Evolutionary conservation across 306 rosid genomes (phyloP).

Genomic region (Trifolium fragiferum): DNA sequence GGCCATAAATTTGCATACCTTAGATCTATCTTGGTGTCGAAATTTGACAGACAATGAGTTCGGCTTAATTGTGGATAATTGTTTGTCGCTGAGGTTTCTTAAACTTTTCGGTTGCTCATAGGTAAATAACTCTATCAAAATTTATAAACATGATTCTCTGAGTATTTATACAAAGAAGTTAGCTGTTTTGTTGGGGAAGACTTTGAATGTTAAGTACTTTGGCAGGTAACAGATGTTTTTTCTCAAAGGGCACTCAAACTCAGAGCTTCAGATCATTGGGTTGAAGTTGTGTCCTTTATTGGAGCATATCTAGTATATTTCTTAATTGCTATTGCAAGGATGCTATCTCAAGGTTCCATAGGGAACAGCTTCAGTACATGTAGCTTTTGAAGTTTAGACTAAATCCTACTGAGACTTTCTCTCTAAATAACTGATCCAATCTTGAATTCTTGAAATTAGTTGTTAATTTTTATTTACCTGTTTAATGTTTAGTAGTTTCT

Average conservation of each 20-base stretch:
- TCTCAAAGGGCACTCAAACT: not conserved
- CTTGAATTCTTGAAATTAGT: not conserved
- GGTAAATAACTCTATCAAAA: conserved; percentile 53
- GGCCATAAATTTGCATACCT: conserved; percentile 61
- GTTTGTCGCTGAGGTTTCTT: conserved; percentile 68
- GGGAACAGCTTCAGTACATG: not conserved
- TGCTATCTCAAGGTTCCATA: not conserved
- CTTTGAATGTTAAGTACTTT: conserved; percentile 5
- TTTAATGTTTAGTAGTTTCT: not conserved
- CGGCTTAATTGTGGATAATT: conserved; percentile 78
- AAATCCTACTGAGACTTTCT: too few species aligned
- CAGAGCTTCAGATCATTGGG: not conserved
- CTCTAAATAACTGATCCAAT: not conserved
- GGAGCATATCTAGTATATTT: not conserved
- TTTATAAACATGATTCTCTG: conserved; percentile 1
- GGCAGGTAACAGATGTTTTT: not conserved
- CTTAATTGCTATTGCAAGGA: not conserved
- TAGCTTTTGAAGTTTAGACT: not conserved
- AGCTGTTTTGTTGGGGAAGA: not conserved
- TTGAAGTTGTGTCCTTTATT: not conserved
- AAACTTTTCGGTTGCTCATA: conserved; percentile 84
- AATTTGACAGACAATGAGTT: conserved; percentile 64
- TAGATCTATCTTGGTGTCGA: conserved; percentile 92
- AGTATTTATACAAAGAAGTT: not conserved
- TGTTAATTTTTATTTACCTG: not conserved